Base-by-base conservation (phyloP, 352 stramenopile genomes). In the Phytophthora sansomeana region DNA sequence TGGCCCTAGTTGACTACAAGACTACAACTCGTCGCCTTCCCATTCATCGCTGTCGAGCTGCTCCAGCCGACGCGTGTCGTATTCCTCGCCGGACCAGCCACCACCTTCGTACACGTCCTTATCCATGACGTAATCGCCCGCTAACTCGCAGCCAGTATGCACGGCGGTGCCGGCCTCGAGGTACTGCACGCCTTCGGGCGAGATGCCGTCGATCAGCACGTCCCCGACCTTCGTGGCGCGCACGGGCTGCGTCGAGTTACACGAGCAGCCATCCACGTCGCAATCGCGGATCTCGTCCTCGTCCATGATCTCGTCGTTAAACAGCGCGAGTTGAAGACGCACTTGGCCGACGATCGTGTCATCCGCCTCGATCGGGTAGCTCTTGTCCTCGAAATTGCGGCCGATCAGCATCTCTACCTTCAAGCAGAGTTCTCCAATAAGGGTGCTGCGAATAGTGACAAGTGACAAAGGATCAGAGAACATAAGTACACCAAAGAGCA, bases 291-390 rank as follows among this genome's bases (percentile, higher is more conserved):
- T 75, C 29, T 86, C 82, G 28, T 87, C 68, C 16, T 92, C 82
- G 13, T 85, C 75, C 53, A 90, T 72, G 46, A 93, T 85, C 66
- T 91, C 79, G 68, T 93, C 85, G 63, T 93, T 93, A 61, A 93
- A 90, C 10, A 93, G 66, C 36, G 85, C 80, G 17, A 93, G 59
- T 58, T 93, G 85, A 63, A 93, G 73, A 2, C 81, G 80, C 14
- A 91, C 64, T 49, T 93, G 85, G 0, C 85, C 85, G 13, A 93
- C 85, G 44, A 93, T 93, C 39, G 85, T 93, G 55, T 87, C 81
- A 21, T 89, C 79, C 1, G 82, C 81, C 63, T 93, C 85, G 33
- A 93, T 78, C 11, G 85, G 79, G 48, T 89, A 78, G 62, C 74
- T 81, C 66, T 90, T 90, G 70, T 93, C 85, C 54, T 91, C 82